These are phyloP conservation scores for Teratosphaeria gauchensis DNA, from an alignment of 2,329 filamentous ascomycete species.

Conservation along the genomic window DNA sequence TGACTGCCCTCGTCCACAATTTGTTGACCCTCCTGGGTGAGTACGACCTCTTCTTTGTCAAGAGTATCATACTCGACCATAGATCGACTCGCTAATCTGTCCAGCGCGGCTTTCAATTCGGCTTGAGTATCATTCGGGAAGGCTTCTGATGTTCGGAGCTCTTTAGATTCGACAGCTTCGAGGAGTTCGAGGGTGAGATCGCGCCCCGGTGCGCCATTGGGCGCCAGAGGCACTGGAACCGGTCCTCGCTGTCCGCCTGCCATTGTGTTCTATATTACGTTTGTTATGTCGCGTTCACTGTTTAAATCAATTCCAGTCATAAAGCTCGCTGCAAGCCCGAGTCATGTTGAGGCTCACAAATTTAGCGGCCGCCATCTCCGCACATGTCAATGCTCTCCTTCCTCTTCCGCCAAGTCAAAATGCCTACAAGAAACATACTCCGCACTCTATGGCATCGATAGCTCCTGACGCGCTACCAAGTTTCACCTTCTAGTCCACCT, in stretches of 20 bases:
- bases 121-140: slow-evolving; percentile 28
- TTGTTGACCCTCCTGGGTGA: slow-evolving; percentile 74
- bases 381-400: too few species aligned
- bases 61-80: slow-evolving; percentile 83
- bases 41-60: slow-evolving; percentile 64
- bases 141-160: slow-evolving; percentile 21
- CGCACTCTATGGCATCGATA: too few species aligned
- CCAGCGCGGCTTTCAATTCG: slow-evolving; percentile 73
- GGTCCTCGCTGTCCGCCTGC: slow-evolving; percentile 29
- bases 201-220: slow-evolving; percentile 23
- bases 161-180: slow-evolving; percentile 45
- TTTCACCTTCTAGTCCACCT: too few species aligned
- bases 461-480: too few species aligned
- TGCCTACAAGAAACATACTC: too few species aligned
- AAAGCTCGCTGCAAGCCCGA: not conserved
- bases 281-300: not conserved
- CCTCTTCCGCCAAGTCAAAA: too few species aligned
- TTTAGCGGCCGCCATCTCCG: not conserved
- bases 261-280: not conserved
- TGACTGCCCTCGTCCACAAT: slow-evolving; percentile 47
- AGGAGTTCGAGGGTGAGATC: slow-evolving; percentile 70
- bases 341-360: not conserved
- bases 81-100: slow-evolving; percentile 70
- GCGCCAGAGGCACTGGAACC: slow-evolving; percentile 32
- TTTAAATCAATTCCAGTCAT: not conserved